These are phyloP conservation scores for Cytospora piceae DNA, from an alignment of 2,329 filamentous ascomycete species.

Conservation along the genomic window DNA sequence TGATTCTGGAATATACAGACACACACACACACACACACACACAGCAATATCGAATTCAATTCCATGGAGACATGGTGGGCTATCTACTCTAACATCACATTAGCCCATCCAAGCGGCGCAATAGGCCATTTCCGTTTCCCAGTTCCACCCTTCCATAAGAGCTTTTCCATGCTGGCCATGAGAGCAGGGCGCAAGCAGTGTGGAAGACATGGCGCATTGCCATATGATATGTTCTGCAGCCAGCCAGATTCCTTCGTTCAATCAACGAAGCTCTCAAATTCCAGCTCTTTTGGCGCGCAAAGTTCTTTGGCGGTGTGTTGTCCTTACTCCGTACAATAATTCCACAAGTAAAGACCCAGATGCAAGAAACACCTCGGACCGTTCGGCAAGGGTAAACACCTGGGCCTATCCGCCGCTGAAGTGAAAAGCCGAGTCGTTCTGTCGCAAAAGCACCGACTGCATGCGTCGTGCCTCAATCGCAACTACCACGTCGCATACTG, in stretches of 20 bases:
- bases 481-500: background rate
- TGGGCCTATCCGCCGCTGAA: background rate
- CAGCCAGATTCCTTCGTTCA: background rate
- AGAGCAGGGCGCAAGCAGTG: background rate
- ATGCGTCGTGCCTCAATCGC: background rate
- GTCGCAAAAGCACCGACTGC: background rate
- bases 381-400: background rate
- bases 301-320: background rate
- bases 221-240: background rate
- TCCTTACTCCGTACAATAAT: slow-evolving; percentile 2
- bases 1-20: background rate
- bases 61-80: background rate
- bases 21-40: background rate
- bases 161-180: background rate
- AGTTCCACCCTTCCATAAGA: background rate
- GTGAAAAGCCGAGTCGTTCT: background rate
- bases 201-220: background rate
- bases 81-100: slow-evolving; percentile 1
- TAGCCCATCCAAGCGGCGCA: background rate
- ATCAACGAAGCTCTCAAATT: background rate
- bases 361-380: background rate
- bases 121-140: background rate
- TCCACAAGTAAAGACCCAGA: background rate
- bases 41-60: background rate
- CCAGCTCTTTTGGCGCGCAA: background rate